Evolutionary conservation across 345 rosid genomes (phyloP), one percentile per base, ranked within the genome.

Genomic region (Linum lewisii): DNA sequence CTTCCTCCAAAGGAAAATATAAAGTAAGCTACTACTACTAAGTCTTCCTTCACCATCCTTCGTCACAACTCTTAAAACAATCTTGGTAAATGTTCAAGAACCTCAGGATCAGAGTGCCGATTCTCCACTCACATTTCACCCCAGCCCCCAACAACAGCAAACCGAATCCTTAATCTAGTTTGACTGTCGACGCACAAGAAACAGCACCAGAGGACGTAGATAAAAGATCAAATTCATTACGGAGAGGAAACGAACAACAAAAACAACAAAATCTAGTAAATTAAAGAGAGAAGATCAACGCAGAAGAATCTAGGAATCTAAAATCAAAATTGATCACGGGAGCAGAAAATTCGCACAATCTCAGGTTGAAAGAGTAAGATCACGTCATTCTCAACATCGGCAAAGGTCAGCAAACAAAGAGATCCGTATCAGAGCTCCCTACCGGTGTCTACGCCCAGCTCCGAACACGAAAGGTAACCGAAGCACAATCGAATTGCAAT

Each of bases 401-500:
- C 26, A 22, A 54, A 21, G 10, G 15, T 6, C 11, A 15, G 16
- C 57, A 54, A 54, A 21, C 24, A 54, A 21, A 23, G 26, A 54
- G 26, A 54, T 21, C 24, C 26, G 14, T 23, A 7, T 23, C 56
- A 52, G 20, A 52, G 22, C 20, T 52, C 22, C 56, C n/a, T 11
- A 7, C 13, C 21, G 56, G 22, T 2, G 22, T 54, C 26, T 11
- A 8, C 47, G 15, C 47, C 47, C 47, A 11, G 0, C 20, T 13
- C 22, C 56, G 3, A 52, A 20, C 21, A 6, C 16, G 24, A 10
- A 52, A 29, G 34, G 25, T 15, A 19, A 21, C 56, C 47, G 47
- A 11, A 11, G 23, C 14, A 54, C 57, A 54, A 57, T 29, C 19
- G 60, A 57, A 57, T 23, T 34, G 3, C 60, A 57, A 57, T 25